phyloP scores from a whole-genome alignment of 441 rosid genomes.

The Melastoma candidum region DNA sequence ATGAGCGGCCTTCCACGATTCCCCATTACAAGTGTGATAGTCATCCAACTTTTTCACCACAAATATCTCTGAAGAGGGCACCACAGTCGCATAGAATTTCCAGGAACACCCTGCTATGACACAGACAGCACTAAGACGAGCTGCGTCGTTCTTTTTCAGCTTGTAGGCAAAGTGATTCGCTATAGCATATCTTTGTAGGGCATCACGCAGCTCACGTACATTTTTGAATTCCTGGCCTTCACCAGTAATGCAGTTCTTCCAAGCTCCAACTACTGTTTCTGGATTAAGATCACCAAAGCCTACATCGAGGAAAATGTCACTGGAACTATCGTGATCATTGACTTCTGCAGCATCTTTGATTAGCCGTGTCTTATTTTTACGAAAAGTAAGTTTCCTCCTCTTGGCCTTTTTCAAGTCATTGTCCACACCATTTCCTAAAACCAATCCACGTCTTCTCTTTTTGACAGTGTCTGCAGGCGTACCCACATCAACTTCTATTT shows the following conservation, averaged over 20 bases:
- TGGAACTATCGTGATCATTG: conserved; percentile 22
- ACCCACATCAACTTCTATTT: conserved; percentile 30
- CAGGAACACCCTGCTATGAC: conserved; percentile 68
- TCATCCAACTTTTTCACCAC: conserved; percentile 55
- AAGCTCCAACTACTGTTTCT: conserved; percentile 44
- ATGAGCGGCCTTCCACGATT: conserved; percentile 76
- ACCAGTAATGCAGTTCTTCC: conserved; percentile 78
- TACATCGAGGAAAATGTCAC: conserved; percentile 15
- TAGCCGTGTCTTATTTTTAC: conserved; percentile 20
- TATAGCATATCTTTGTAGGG: conserved; percentile 75
- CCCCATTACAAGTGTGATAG: conserved; percentile 68
- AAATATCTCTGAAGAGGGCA: conserved; percentile 52
- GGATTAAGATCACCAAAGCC: conserved; percentile 27
- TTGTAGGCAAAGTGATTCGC: conserved; percentile 72
- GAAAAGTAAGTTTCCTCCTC: conserved; percentile 31
- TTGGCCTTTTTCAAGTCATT: conserved; percentile 22
- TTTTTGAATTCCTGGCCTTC: conserved; percentile 79
- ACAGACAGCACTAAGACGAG: conserved; percentile 72
- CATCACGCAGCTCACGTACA: conserved; percentile 78
- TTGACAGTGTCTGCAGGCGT: conserved; percentile 71
- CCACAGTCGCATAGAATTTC: conserved; percentile 84
- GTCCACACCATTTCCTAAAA: conserved; percentile 32
- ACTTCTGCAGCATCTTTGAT: conserved; percentile 22
- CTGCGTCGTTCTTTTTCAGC: conserved; percentile 72
- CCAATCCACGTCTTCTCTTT: conserved; percentile 69